A percentile compares a stretch with the other conserved stretches of the same genome.
Conservation (phyloP, 164 flowering plant genomes). For the Houttuynia cordata region DNA sequence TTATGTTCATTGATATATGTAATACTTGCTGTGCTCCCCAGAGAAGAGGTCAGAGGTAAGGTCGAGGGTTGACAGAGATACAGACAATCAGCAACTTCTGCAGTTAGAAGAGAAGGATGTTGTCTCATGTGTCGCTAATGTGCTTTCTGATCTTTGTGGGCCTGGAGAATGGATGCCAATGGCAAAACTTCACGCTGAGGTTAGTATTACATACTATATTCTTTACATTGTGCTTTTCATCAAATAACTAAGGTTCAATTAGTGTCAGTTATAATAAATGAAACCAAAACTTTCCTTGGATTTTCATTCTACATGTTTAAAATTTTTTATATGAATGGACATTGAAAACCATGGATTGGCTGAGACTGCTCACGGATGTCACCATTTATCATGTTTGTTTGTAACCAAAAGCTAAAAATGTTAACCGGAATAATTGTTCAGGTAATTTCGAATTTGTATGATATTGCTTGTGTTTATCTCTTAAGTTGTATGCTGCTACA, state of each 20-base stretch:
- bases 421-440: too few species aligned
- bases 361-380: too few species aligned
- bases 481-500: too few species aligned
- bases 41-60: conserved; percentile 76
- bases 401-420: too few species aligned
- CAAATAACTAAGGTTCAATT: too few species aligned
- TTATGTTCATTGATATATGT: not conserved
- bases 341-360: too few species aligned
- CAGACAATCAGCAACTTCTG: conserved; percentile 74
- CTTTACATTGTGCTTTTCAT: not conserved
- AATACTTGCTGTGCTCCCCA: conserved; percentile 14
- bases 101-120: conserved; percentile 91
- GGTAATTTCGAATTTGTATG: too few species aligned
- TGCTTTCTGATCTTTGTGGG: conserved; percentile 91
- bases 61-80: conserved; percentile 63
- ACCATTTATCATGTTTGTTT: too few species aligned
- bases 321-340: too few species aligned
- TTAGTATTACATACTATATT: conserved; percentile 11
- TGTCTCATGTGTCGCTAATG: conserved; percentile 88
- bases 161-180: conserved; percentile 99
- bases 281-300: too few species aligned
- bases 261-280: not conserved
- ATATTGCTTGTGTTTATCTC: too few species aligned
- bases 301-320: too few species aligned
- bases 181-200: conserved; percentile 91